Conservation (phyloP, 805 yeast genomes). For the Kodamaea restingae region DNA sequence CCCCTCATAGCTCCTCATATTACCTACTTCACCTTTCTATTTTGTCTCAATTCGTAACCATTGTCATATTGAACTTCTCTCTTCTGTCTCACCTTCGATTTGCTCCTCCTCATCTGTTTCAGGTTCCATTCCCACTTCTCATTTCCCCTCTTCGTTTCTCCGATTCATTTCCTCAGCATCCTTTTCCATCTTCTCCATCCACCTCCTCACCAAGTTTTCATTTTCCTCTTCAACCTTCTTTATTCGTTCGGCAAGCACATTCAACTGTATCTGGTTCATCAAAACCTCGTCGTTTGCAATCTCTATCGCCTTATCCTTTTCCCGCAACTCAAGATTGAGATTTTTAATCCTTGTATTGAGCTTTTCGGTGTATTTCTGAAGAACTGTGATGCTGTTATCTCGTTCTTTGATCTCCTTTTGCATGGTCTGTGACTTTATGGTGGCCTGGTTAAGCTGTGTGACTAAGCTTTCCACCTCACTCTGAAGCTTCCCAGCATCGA, state of each 20-base stretch:
- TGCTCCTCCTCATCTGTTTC: too few species aligned
- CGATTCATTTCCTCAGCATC: slow-evolving; percentile 61
- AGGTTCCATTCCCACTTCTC: not conserved
- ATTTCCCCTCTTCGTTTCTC: slow-evolving; percentile 24
- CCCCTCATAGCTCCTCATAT: too few species aligned
- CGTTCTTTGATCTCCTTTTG: slow-evolving; percentile 10
- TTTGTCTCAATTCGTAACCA: not conserved
- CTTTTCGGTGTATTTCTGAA: slow-evolving; percentile 16
- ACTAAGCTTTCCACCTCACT: slow-evolving; percentile 4
- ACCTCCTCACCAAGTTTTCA: slow-evolving; percentile 42
- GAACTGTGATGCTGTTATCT: slow-evolving; percentile 11
- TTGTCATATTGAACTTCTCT: not conserved
- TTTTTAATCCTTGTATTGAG: slow-evolving; percentile 19
- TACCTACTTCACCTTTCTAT: too few species aligned
- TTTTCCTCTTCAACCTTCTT: slow-evolving; percentile 45
- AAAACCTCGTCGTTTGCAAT: slow-evolving; percentile 65
- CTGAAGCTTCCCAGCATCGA: slow-evolving; percentile 5
- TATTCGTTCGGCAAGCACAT: slow-evolving; percentile 39
- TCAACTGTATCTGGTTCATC: slow-evolving; percentile 54
- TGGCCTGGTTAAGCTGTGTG: slow-evolving; percentile 19
- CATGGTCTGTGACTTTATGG: slow-evolving; percentile 22
- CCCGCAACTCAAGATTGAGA: slow-evolving; percentile 28
- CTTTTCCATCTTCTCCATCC: slow-evolving; percentile 41
- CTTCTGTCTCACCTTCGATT: too few species aligned
- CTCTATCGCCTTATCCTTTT: slow-evolving; percentile 55